Evolutionary conservation across 1,139 yeast genomes (phyloP).

Genomic region (Nakaseomyces delphensis): DNA sequence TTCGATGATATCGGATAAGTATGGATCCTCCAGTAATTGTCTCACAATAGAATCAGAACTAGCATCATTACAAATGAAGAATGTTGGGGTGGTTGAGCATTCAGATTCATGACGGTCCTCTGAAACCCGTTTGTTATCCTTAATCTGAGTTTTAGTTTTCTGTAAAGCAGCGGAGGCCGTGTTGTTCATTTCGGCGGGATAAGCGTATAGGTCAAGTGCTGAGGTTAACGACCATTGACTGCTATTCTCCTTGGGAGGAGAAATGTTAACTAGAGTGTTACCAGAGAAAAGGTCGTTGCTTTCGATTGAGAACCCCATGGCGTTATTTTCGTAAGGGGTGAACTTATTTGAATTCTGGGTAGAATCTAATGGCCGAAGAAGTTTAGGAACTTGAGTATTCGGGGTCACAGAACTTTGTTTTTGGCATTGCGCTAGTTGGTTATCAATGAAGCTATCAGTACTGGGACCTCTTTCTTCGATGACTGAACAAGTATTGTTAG

Average conservation of each 20-base stretch:
- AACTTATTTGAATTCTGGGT: not conserved
- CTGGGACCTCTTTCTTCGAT: not conserved
- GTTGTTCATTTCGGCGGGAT: not conserved
- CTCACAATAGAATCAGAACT: not conserved
- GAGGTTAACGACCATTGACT: not conserved
- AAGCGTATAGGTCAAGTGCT: not conserved
- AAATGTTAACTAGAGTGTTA: not conserved
- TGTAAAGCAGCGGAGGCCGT: not conserved
- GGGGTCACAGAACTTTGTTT: not conserved
- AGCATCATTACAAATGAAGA: not conserved
- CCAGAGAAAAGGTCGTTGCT: not conserved
- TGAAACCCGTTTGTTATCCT: not conserved
- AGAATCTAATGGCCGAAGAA: not conserved
- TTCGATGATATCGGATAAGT: slow-evolving; percentile 1
- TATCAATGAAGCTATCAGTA: not conserved
- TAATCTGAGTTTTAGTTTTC: not conserved
- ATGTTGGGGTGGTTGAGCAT: not conserved
- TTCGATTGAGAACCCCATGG: not conserved
- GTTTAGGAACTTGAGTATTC: not conserved
- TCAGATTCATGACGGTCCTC: not conserved
- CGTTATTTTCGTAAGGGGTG: not conserved
- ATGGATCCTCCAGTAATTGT: slow-evolving; percentile 3
- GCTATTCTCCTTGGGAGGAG: not conserved
- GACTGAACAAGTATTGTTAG: not conserved
- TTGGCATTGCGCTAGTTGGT: not conserved